These are phyloP conservation scores for Kondoa malvinella DNA, from an alignment of 768 basidiomycete species.

Conservation along the genomic window DNA sequence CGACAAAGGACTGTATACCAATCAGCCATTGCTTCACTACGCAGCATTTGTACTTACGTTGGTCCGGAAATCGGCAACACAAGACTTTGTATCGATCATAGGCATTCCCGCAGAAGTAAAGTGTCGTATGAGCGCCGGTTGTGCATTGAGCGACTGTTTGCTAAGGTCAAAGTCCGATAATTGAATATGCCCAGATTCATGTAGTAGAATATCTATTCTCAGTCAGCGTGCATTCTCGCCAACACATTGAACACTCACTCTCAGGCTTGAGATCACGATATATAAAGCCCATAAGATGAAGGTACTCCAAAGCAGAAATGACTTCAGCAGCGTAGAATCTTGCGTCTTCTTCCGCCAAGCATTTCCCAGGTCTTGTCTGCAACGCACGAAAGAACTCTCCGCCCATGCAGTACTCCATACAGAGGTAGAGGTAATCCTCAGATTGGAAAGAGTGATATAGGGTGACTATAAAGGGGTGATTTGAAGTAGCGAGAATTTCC, in stretches of 20 bases:
- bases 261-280: conserved; percentile 98
- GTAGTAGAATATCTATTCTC: conserved; percentile 71
- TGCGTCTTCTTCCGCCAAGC: conserved; percentile 83
- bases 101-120: conserved; percentile 79
- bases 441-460: conserved; percentile 99
- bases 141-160: conserved; percentile 69
- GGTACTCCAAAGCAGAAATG: conserved; percentile 87
- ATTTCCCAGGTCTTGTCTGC: conserved; percentile 90
- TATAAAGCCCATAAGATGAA: conserved; percentile 98
- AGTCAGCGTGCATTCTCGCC: neutral
- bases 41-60: conserved; percentile 40
- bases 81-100: conserved; percentile 88
- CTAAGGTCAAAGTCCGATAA: conserved; percentile 97
- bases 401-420: conserved; percentile 99
- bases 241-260: conserved; percentile 46
- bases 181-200: conserved; percentile 98
- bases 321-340: conserved; percentile 99
- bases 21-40: neutral
- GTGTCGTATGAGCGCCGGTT: conserved; percentile 68
- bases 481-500: conserved; percentile 93
- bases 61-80: conserved; percentile 92
- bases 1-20: conserved; percentile 52
- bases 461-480: conserved; percentile 99
- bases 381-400: conserved; percentile 98
- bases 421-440: conserved; percentile 92